Evolutionary conservation across 2,329 filamentous ascomycete genomes (phyloP).

Genomic region (Curvularia verruculosa): DNA sequence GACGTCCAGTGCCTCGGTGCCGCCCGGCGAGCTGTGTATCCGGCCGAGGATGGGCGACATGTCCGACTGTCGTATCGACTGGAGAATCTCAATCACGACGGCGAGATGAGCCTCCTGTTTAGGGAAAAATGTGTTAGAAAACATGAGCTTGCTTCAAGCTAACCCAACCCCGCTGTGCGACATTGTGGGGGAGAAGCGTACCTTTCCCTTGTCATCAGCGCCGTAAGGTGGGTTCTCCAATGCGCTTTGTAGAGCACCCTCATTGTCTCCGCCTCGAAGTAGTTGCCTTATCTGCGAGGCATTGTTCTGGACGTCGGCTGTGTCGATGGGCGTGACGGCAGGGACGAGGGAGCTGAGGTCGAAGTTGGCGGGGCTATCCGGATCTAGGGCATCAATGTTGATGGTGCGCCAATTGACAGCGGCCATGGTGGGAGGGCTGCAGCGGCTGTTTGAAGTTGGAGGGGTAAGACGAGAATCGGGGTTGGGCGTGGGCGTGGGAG

Average conservation of each 20-base stretch:
- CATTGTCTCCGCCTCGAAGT: constrained; percentile 81
- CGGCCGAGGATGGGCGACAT: constrained; percentile 87
- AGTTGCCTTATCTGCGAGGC: constrained; percentile 85
- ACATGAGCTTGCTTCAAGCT: constrained; percentile 17
- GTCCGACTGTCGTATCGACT: constrained; percentile 94
- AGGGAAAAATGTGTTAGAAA: constrained; percentile 42
- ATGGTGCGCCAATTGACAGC: constrained; percentile 79
- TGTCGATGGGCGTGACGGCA: constrained; percentile 73
- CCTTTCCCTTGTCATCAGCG: constrained; percentile 60
- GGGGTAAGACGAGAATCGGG: neutral
- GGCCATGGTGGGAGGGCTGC: constrained; percentile 48
- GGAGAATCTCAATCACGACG: constrained; percentile 89
- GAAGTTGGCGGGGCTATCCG: constrained; percentile 91
- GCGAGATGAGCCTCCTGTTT: constrained; percentile 80
- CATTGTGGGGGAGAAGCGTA: constrained; percentile 30
- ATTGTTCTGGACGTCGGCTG: constrained; percentile 78
- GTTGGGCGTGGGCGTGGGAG: constrained; percentile 2
- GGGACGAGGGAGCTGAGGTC: constrained; percentile 83
- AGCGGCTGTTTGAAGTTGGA: constrained; percentile 3
- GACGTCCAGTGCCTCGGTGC: constrained; percentile 84
- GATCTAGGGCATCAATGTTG: constrained; percentile 89
- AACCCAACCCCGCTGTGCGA: constrained; percentile 31
- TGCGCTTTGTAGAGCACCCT: constrained; percentile 83
- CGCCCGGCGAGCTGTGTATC: constrained; percentile 78
- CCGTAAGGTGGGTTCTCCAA: constrained; percentile 83